Conservation (phyloP, 2,329 filamentous ascomycete genomes). For the Pseudogymnoascus sp. region DNA sequence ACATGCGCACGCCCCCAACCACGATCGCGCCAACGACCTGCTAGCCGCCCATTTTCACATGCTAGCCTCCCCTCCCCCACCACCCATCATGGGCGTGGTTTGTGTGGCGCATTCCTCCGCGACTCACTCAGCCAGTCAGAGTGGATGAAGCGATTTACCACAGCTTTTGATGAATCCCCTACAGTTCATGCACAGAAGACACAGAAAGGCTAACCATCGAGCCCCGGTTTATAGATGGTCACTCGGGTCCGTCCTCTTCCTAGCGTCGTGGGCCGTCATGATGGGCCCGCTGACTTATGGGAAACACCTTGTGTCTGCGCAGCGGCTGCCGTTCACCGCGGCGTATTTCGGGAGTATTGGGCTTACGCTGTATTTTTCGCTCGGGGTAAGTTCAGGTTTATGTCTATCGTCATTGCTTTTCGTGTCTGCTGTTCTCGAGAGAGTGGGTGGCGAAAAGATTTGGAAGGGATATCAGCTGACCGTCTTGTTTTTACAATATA, state of each 20-base stretch:
- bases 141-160: not conserved
- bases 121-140: not conserved
- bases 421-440: not conserved
- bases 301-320: constrained; percentile 74
- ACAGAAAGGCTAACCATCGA: not conserved
- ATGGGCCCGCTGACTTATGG: constrained; percentile 84
- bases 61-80: not conserved
- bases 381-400: constrained; percentile 60
- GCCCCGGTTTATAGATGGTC: constrained; percentile 64
- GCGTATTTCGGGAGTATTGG: constrained; percentile 91
- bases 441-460: constrained; percentile 6
- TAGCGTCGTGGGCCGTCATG: constrained; percentile 85
- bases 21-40: not conserved
- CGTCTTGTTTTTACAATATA: constrained; percentile 30
- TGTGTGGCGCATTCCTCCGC: not conserved
- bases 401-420: not conserved
- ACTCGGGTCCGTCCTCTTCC: constrained; percentile 81
- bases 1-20: not conserved
- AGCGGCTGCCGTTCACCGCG: constrained; percentile 83
- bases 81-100: not conserved
- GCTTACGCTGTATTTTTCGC: constrained; percentile 82
- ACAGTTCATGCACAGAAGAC: not conserved
- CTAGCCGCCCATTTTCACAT: not conserved
- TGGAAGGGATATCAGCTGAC: constrained; percentile 30
- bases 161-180: not conserved